These are phyloP conservation scores for Chloranthus sessilifolius DNA, from an alignment of 164 flowering plant genomes.

Conservation along the genomic window DNA sequence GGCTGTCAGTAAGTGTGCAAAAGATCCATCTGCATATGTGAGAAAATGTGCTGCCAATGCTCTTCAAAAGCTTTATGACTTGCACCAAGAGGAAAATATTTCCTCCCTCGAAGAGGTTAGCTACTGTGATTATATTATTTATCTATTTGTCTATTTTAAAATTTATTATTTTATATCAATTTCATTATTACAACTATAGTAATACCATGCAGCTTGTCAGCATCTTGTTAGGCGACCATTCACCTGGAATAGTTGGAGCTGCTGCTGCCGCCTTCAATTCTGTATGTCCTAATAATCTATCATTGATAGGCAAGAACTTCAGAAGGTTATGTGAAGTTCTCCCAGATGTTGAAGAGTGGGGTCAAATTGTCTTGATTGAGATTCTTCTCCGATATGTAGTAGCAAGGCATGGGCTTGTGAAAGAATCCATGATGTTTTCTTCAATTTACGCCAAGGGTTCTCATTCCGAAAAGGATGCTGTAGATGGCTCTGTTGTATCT, in stretches of 20 bases:
- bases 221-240: conserved; percentile 65
- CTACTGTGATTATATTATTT: not conserved
- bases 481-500: conserved; percentile 17
- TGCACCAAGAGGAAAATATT: conserved; percentile 71
- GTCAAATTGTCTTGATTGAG: conserved; percentile 78
- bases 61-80: conserved; percentile 85
- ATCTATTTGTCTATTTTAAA: not conserved
- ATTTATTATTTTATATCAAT: too few species aligned
- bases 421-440: conserved; percentile 65
- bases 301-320: conserved; percentile 65
- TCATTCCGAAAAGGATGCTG: conserved; percentile 32
- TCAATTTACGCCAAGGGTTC: conserved; percentile 20
- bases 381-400: conserved; percentile 79
- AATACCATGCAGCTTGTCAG: conserved; percentile 69
- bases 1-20: conserved; percentile 81
- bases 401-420: conserved; percentile 81
- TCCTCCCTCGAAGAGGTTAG: conserved; percentile 78
- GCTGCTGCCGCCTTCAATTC: conserved; percentile 89
- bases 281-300: conserved; percentile 74
- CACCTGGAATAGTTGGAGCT: conserved; percentile 97
- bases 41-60: conserved; percentile 99
- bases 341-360: conserved; percentile 99
- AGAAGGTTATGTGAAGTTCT: conserved; percentile 75
- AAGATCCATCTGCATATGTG: conserved; percentile 95
- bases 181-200: too few species aligned